A percentile compares a stretch with the other conserved stretches of the same genome.
Evolutionary conservation across 257 asterid genomes (phyloP).

Genomic region (Penstemon barbatus): DNA sequence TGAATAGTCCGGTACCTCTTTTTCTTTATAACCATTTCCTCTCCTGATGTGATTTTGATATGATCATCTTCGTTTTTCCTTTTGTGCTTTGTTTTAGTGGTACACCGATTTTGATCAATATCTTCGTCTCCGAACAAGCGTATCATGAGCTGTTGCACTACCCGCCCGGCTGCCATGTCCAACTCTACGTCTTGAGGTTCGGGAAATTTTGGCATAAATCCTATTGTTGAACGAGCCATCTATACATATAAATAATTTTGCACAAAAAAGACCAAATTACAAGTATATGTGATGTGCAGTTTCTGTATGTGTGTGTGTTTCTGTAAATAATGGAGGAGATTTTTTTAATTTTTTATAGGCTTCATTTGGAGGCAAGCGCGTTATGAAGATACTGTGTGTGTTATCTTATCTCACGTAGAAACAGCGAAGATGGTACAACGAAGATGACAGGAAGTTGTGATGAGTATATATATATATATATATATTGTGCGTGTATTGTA

Average conservation of each 20-base stretch:
- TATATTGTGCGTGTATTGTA: not conserved
- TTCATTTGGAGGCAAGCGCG: slow-evolving; percentile 21
- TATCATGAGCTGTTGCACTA: slow-evolving; percentile 21
- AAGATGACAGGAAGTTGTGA: slow-evolving; percentile 28
- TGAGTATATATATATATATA: not conserved
- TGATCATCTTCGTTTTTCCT: not conserved
- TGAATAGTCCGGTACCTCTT: slow-evolving; percentile 38
- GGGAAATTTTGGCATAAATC: no score
- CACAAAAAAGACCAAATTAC: not conserved
- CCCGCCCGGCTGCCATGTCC: not conserved
- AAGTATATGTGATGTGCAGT: not conserved
- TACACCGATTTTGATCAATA: not conserved
- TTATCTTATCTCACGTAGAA: not conserved
- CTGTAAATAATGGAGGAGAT: not conserved
- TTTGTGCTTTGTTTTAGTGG: not conserved
- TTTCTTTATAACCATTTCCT: slow-evolving; percentile 22
- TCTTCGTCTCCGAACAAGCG: slow-evolving; percentile 35
- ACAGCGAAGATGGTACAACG: slow-evolving; percentile 16
- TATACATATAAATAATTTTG: not conserved
- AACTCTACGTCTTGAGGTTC: not conserved
- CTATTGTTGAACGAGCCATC: no score
- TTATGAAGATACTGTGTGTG: slow-evolving; percentile 20
- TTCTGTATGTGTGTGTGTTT: slow-evolving; percentile 1
- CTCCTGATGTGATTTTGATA: not conserved
- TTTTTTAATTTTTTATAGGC: not conserved